Percentiles rank a stretch among this genome's conserved stretches.
These are phyloP conservation scores for Talaromyces sp. DNA, from an alignment of 2,329 filamentous ascomycete genomes.

Conservation along the genomic window DNA sequence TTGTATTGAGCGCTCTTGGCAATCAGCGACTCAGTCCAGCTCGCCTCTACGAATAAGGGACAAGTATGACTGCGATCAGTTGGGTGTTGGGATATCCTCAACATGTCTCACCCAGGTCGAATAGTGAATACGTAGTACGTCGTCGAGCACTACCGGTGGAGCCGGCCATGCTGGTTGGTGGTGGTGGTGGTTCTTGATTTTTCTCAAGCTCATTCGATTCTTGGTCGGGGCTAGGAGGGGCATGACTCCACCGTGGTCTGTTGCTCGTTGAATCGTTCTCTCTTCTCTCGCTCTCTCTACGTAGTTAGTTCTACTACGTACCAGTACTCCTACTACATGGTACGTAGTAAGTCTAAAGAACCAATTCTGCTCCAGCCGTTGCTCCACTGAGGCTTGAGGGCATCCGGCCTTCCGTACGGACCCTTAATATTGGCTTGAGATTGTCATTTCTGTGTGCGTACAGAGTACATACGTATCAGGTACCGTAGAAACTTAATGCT, in stretches of 20 bases:
- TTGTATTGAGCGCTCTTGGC: not conserved
- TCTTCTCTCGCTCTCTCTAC: not conserved
- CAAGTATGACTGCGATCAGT: not conserved
- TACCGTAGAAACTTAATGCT: not conserved
- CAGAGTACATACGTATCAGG: not conserved
- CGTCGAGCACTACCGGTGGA: not conserved
- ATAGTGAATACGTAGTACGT: too few relatives aligned
- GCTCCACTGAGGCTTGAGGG: not conserved
- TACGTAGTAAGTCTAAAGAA: too few relatives aligned
- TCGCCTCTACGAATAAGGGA: too few relatives aligned
- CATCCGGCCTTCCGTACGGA: not conserved
- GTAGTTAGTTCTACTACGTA: too few relatives aligned
- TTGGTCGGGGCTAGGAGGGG: not conserved
- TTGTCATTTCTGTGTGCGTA: too few relatives aligned
- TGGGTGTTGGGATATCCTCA: not conserved
- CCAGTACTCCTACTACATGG: too few relatives aligned
- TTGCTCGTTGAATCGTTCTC: not conserved
- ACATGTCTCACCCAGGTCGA: not conserved
- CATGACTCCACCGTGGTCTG: not conserved
- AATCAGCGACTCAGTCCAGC: not conserved
- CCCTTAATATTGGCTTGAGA: slow-evolving; percentile 3
- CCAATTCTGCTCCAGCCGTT: not conserved
- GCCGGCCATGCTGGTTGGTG: not conserved
- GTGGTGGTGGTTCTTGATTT: not conserved
- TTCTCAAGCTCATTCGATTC: not conserved